Conservation (phyloP, 2,329 filamentous ascomycete genomes). For the Aspergillus quadricinctus region DNA sequence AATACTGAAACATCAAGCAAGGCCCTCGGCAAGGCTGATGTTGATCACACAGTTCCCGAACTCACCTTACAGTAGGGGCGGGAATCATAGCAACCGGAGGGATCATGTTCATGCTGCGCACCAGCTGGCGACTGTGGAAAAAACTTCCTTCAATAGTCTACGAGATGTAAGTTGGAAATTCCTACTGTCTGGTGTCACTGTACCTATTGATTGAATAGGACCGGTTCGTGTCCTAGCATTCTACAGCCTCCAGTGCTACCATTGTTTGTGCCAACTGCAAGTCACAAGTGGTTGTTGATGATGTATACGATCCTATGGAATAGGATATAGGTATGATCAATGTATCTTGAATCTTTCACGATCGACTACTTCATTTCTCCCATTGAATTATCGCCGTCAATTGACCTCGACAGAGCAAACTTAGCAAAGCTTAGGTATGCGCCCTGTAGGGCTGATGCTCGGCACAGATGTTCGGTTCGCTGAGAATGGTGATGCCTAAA, state of each 20-base stretch:
- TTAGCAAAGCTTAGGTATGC: neutral
- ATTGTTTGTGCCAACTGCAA: too few species aligned
- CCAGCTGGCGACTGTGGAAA: neutral
- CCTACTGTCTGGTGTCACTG: neutral
- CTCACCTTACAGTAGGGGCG: neutral
- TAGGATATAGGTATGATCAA: too few species aligned
- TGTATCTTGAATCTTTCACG: too few species aligned
- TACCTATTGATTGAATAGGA: neutral
- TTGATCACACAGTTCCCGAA: neutral
- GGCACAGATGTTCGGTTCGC: conserved; percentile 10
- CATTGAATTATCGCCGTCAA: neutral
- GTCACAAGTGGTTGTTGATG: too few species aligned
- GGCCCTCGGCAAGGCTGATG: neutral
- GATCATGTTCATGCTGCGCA: neutral
- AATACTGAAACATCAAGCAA: neutral
- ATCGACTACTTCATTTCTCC: neutral
- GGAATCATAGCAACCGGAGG: neutral
- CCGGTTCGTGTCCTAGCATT: neutral
- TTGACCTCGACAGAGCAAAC: neutral
- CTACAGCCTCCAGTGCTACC: neutral
- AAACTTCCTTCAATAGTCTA: neutral
- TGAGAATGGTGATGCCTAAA: neutral
- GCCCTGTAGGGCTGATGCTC: conserved; percentile 32
- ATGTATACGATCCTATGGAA: too few species aligned
- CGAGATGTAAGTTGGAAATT: neutral